Conservation (phyloP, 768 basidiomycete species). For the Lentinula guzmanii region DNA sequence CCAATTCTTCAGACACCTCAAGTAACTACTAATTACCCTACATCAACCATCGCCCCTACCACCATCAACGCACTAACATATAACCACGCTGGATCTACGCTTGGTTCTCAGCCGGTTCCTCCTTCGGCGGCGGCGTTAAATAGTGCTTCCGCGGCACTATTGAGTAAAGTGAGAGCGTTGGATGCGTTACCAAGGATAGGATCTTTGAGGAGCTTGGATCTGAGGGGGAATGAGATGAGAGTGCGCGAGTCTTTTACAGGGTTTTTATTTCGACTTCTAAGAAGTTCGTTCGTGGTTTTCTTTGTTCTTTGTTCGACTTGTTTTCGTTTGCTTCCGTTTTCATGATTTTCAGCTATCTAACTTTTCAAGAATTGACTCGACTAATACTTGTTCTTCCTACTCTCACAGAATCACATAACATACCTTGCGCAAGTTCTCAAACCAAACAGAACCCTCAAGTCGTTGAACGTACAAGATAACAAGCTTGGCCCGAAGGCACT, state of each 20-base stretch:
- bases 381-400: neutral
- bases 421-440: slow-evolving; percentile 96
- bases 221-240: slow-evolving; percentile 87
- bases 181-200: slow-evolving; percentile 85
- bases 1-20: neutral
- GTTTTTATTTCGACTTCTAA: too few relatives aligned
- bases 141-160: slow-evolving; percentile 63
- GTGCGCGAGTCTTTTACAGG: slow-evolving; percentile 27
- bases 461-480: slow-evolving; percentile 92
- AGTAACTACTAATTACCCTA: too few relatives aligned
- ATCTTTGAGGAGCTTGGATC: slow-evolving; percentile 80
- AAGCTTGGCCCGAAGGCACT: slow-evolving; percentile 83
- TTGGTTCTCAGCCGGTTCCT: neutral
- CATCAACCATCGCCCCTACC: neutral
- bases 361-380: too few relatives aligned
- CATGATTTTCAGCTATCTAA: neutral
- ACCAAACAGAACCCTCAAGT: slow-evolving; percentile 90
- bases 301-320: neutral
- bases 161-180: slow-evolving; percentile 84
- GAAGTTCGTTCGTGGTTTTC: neutral
- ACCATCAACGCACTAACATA: neutral
- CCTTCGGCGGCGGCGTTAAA: neutral
- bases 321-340: neutral
- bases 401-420: slow-evolving; percentile 63
- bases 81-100: neutral